Evolutionary conservation across 371 early-diverging fungal species (phyloP), one percentile per base, ranked within the genome.

Genomic region (Haplosporangium sp.): DNA sequence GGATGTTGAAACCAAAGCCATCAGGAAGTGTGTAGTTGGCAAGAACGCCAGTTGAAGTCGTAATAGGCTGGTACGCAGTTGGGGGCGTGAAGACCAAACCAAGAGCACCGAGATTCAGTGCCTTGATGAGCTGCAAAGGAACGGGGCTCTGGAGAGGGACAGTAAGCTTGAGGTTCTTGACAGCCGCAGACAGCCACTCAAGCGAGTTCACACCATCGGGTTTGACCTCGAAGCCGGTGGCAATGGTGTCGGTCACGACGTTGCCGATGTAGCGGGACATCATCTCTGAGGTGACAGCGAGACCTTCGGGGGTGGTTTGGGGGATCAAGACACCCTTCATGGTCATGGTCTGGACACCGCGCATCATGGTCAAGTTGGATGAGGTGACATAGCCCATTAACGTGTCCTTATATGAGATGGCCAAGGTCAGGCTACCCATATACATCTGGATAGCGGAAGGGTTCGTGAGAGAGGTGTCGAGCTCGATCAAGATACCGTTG

Each of bases 361-460:
- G 71, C 12, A 67, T 66, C 62, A 90, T 80, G 38, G 75, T 84
- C 55, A 87, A 67, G 55, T 80, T 76, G 36, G 81, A 67, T 6
- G 86, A 83, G 29, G 82, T 48, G 43, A 88, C 87, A 50, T 68
- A 68, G 52, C 90, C 88, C 67, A 90, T 81, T n/a, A 81, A 67
- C 23, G 84, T 82, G 53, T 86, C 83, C 55, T 87, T 81, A 55
- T 87, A 88, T 16, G 83, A 84, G 63, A 90, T 86, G 37, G 80
- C 77, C 60, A 90, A 59, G 16, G 80, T 81, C 58, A 90, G 82
- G 37, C 83, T 83, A 51, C 88, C 90, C 41, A 90, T 84, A 62
- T 86, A 83, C 42, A 90, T 85, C 18, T 87, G 85, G 62, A 90
- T 81, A 59, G 90, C 84, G 29, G 88, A 90, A 51, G 88, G 88